These are phyloP conservation scores for Fusarium lateritium DNA, from an alignment of 2,329 filamentous ascomycete species.

Conservation along the genomic window DNA sequence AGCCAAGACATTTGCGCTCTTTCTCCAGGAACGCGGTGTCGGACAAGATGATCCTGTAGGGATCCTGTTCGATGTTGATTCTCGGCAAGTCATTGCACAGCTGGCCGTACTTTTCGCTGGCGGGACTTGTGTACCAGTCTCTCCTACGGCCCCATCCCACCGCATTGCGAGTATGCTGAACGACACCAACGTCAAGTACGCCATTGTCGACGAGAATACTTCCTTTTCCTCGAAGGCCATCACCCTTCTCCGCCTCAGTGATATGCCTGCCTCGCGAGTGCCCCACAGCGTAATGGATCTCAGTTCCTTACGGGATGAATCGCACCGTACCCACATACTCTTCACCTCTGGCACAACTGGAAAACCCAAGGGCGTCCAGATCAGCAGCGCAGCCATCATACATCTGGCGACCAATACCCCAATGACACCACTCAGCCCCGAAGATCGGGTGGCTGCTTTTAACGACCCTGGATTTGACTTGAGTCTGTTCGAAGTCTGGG, in stretches of 20 bases:
- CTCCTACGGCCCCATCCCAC: neutral
- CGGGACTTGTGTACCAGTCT: constrained; percentile 4
- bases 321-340: neutral
- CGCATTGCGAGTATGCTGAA: constrained; percentile 1
- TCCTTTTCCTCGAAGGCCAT: neutral
- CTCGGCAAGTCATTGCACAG: constrained; percentile 4
- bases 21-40: neutral
- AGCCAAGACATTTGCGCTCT: neutral
- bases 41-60: neutral
- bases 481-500: constrained; percentile 11
- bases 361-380: constrained; percentile 3
- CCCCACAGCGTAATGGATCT: accelerated
- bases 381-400: neutral
- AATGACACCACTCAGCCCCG: neutral
- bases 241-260: neutral
- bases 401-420: neutral
- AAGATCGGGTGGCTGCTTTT: constrained; percentile 5
- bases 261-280: neutral
- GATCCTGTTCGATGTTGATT: constrained; percentile 2
- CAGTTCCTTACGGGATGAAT: neutral
- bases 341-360: constrained; percentile 12
- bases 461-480: constrained; percentile 11
- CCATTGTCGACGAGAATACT: neutral
- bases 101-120: neutral
- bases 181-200: neutral